Evolutionary conservation across 2,329 filamentous ascomycete species (phyloP).

Genomic region (Cytospora piceicola): DNA sequence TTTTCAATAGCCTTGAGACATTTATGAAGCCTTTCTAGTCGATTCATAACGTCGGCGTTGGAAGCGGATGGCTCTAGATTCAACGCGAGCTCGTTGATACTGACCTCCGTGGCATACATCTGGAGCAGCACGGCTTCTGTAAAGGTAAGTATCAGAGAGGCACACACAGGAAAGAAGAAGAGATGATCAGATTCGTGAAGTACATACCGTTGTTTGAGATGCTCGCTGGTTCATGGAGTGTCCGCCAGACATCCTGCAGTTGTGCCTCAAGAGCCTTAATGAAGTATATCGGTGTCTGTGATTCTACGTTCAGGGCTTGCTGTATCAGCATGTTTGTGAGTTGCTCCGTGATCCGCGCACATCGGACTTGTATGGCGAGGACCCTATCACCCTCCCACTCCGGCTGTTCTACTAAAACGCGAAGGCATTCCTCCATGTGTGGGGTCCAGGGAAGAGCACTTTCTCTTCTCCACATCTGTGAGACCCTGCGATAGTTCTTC

Average conservation of each 20-base stretch:
- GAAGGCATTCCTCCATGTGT: constrained; percentile 61
- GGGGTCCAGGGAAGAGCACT: constrained; percentile 61
- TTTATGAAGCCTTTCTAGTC: constrained; percentile 37
- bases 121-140: constrained; percentile 36
- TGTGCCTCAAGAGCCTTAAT: constrained; percentile 35
- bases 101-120: constrained; percentile 43
- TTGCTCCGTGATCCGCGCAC: constrained; percentile 47
- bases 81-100: constrained; percentile 44
- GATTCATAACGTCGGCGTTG: constrained; percentile 14
- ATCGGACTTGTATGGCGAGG: constrained; percentile 48
- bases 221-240: constrained; percentile 32
- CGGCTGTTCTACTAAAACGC: constrained; percentile 47
- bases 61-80: constrained; percentile 26
- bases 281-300: constrained; percentile 33
- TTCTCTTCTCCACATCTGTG: constrained; percentile 46
- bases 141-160: neutral
- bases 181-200: neutral
- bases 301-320: constrained; percentile 24
- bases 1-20: constrained; percentile 38
- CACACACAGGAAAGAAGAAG: constrained; percentile 10
- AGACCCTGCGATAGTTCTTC: constrained; percentile 29
- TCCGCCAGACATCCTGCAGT: constrained; percentile 34
- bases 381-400: constrained; percentile 55
- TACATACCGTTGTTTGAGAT: constrained; percentile 33
- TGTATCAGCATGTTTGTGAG: constrained; percentile 27